Percentiles rank a stretch among this genome's conserved stretches.
phyloP scores from a whole-genome alignment of 345 rosid genomes.

The Eucalyptus microcorys region DNA sequence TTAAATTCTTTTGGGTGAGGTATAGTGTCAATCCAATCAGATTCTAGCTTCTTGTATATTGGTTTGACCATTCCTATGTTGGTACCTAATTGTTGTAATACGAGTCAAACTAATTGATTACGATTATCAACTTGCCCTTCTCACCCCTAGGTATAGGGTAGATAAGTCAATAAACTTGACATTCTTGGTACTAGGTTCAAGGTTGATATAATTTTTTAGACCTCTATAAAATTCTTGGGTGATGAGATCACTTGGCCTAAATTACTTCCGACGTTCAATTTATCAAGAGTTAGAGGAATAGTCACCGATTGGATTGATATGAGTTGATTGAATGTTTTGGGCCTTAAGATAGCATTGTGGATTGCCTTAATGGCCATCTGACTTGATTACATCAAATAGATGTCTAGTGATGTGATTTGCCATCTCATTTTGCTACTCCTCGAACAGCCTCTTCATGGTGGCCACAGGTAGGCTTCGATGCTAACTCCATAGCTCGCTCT shows the following conservation, averaged over 20 bases:
- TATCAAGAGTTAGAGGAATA: neutral
- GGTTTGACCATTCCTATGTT: neutral
- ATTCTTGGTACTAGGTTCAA: neutral
- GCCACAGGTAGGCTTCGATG: neutral
- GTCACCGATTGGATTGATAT: rapidly evolving
- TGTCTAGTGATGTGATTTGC: neutral
- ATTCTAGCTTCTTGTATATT: rapidly evolving
- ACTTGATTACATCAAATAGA: neutral
- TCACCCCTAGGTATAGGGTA: neutral
- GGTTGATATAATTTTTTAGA: neutral
- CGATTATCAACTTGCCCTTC: neutral
- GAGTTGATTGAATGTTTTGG: neutral
- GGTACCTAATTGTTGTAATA: neutral
- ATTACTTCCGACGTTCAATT: rapidly evolving
- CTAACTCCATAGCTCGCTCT: neutral
- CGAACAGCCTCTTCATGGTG: neutral
- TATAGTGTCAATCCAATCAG: neutral
- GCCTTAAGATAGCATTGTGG: neutral
- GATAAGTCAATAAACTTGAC: neutral
- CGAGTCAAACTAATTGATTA: neutral
- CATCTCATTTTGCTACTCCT: neutral
- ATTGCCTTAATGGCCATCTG: neutral
- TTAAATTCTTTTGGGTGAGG: neutral
- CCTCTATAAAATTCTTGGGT: neutral
- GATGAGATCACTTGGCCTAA: neutral